These are phyloP conservation scores for Platismatia glauca DNA, from an alignment of 495 filamentous ascomycete species.

Conservation along the genomic window DNA sequence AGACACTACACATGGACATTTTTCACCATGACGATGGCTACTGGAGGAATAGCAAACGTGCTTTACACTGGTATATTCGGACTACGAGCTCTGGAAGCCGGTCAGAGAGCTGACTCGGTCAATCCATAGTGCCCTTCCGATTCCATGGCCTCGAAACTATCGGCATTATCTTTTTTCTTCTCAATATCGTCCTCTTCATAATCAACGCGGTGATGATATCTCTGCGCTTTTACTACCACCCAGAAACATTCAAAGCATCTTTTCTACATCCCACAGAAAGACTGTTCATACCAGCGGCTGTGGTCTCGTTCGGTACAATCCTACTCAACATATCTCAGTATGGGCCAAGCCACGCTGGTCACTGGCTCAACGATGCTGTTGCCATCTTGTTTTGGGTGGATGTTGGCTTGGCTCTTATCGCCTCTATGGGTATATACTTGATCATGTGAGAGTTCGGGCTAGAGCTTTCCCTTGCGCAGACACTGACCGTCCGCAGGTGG, in stretches of 20 bases:
- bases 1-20: slow-evolving; percentile 57
- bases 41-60: slow-evolving; percentile 75
- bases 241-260: slow-evolving; percentile 61
- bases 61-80: slow-evolving; percentile 52
- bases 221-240: slow-evolving; percentile 59
- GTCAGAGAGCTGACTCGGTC: not conserved
- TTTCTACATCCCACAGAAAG: slow-evolving; percentile 73
- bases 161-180: slow-evolving; percentile 63
- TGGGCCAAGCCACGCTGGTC: slow-evolving; percentile 54
- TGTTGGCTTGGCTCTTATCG: slow-evolving; percentile 50
- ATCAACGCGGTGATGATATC: slow-evolving; percentile 59
- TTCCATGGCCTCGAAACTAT: slow-evolving; percentile 62
- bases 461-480: not conserved
- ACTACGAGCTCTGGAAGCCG: too few species aligned
- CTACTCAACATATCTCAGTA: slow-evolving; percentile 75
- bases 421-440: slow-evolving; percentile 63
- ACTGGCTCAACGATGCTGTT: slow-evolving; percentile 58
- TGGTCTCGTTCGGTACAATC: slow-evolving; percentile 66
- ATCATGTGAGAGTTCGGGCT: slow-evolving; percentile 41
- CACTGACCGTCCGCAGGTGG: slow-evolving; percentile 42
- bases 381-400: slow-evolving; percentile 68
- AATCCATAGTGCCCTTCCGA: slow-evolving; percentile 52
- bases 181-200: slow-evolving; percentile 66
- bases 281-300: slow-evolving; percentile 65
- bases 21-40: slow-evolving; percentile 74